These are phyloP conservation scores for Boletus sp. DNA, from an alignment of 768 basidiomycete genomes.

Conservation along the genomic window DNA sequence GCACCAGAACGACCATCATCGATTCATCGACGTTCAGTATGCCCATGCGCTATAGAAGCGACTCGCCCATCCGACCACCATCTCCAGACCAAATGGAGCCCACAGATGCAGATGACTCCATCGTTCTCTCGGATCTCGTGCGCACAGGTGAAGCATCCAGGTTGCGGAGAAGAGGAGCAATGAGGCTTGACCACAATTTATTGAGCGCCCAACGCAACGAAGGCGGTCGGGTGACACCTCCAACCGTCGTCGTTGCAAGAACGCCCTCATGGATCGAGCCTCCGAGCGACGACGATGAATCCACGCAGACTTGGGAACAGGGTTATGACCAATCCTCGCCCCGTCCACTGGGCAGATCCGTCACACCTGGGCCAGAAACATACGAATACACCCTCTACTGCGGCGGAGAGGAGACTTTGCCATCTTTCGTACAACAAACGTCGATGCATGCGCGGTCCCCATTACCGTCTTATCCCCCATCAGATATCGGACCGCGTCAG, in stretches of 20 bases:
- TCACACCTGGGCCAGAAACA: conserved; percentile 15
- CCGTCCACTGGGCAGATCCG: conserved; percentile 20
- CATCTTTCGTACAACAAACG: conserved; percentile 3
- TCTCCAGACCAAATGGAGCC: conserved; percentile 26
- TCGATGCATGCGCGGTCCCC: conserved; percentile 33
- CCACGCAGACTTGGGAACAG: conserved; percentile 33
- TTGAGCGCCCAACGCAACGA: conserved; percentile 29
- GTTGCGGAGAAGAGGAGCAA: conserved; percentile 67
- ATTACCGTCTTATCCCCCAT: conserved; percentile 35
- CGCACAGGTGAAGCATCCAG: conserved; percentile 73
- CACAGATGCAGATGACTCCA: conserved; percentile 60
- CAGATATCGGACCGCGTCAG: conserved; percentile 16
- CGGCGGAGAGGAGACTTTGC: conserved; percentile 32
- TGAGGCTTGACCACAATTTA: conserved; percentile 52
- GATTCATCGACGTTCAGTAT: conserved; percentile 20
- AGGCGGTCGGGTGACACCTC: conserved; percentile 21
- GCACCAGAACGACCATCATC: conserved; percentile 22
- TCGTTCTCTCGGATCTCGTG: conserved; percentile 70
- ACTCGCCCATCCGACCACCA: conserved; percentile 4
- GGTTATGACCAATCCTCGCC: conserved; percentile 29
- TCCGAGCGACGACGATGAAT: conserved; percentile 33
- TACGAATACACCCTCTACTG: conserved; percentile 41
- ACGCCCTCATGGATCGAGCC: conserved; percentile 35
- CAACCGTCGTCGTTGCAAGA: conserved; percentile 27
- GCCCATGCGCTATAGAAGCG: conserved; percentile 32